Base-by-base conservation (phyloP, 495 filamentous ascomycete species). In the Penicillium coffeae region DNA sequence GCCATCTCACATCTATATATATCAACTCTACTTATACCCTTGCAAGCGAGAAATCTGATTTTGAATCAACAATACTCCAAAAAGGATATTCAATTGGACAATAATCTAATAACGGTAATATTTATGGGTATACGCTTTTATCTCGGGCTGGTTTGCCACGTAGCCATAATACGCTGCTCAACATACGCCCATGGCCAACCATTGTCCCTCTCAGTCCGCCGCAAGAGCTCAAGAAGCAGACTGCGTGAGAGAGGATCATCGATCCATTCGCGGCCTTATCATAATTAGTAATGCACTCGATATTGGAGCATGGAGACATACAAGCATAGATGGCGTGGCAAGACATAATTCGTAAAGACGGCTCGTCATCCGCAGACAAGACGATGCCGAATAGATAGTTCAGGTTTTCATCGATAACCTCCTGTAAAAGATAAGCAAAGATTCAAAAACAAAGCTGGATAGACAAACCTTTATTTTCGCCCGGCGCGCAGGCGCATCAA, bases 321-420 rank as follows among this genome's bases (percentile, higher is more conserved):
- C 69, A 72, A 19, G 63, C 68, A 56, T 59, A 66, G 2, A 73
- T 51, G 21, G 66, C 65, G 42, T 73, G 66, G 36, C 68, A 66
- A 21, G 69, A 68, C 58, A 69, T 71, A n/a, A 66, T 63, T 25
- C 66, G 65, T 19, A 66, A 47, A 7, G 66, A 58, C 10, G 66
- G 66, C 25, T 71, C 68, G 38, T 70, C 66, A 13, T 72, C 69
- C 8, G 58, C 55, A 2, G 69, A 71, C 2, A 68, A 52, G 7
- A 64, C 69, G 19, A 73, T 71, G 25, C 69, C 69, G 42, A 71
- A 71, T 3, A 73, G 54, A 35, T 68, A 61, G 9, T 62, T 52
- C 4, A 73, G 58, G 14, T 64, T 69, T 21, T 62, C 51, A 0
- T 52, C 39, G 13, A 71, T 48, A n/a, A 62, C 53, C 27, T 55